Evolutionary conservation across 768 basidiomycete species (phyloP).

Genomic region (Leccinum sublutescens): DNA sequence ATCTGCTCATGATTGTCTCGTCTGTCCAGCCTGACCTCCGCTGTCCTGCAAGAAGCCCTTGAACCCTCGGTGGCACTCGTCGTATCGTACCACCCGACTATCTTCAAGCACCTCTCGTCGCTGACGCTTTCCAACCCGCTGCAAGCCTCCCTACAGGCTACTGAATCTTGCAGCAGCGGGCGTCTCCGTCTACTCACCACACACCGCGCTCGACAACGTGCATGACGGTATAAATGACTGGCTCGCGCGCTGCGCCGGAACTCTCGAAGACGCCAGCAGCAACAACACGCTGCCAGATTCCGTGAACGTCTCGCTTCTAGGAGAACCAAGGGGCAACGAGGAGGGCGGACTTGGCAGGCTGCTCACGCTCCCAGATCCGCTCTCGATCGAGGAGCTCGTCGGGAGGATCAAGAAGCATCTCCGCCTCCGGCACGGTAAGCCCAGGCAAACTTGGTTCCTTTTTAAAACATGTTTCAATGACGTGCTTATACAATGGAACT

Average conservation of each 20-base stretch:
- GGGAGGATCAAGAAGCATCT: constrained; percentile 69
- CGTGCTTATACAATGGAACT: neutral
- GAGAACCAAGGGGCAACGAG: constrained; percentile 38
- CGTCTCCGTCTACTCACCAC: constrained; percentile 84
- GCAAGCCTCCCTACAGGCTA: constrained; percentile 58
- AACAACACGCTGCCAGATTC: constrained; percentile 25
- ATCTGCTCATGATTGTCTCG: constrained; percentile 22
- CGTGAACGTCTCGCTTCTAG: constrained; percentile 33
- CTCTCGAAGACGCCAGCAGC: constrained; percentile 26
- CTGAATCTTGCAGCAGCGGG: constrained; percentile 79
- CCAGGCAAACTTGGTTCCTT: constrained; percentile 10
- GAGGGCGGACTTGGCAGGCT: constrained; percentile 69
- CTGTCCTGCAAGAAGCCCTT: constrained; percentile 69
- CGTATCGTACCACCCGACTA: constrained; percentile 82
- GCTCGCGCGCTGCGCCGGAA: constrained; percentile 60
- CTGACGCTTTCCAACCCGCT: constrained; percentile 77
- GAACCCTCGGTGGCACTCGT: constrained; percentile 60
- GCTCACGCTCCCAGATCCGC: constrained; percentile 56
- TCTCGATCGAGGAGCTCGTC: constrained; percentile 60
- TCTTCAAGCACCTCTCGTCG: constrained; percentile 73
- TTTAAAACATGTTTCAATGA: constrained; percentile 13
- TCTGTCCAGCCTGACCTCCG: constrained; percentile 60
- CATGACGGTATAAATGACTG: constrained; percentile 89
- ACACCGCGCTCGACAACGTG: constrained; percentile 85
- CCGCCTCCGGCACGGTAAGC: constrained; percentile 52